Evolutionary conservation across 2,329 filamentous ascomycete genomes (phyloP).

Genomic region (Trichoderma guizhouense): DNA sequence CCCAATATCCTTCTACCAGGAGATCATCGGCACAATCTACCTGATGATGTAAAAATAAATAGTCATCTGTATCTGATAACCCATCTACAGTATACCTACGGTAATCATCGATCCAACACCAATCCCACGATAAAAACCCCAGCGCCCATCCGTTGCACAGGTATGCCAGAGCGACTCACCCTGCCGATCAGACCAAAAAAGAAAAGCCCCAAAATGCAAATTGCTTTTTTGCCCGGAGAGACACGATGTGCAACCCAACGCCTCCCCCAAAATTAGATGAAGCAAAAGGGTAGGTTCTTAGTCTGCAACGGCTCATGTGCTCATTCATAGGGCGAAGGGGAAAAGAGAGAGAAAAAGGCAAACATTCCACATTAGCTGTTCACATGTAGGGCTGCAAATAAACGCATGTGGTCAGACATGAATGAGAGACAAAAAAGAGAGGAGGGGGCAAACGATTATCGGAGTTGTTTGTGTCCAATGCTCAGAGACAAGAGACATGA

Average conservation of each 20-base stretch:
- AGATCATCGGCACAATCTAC: background rate
- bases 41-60: background rate
- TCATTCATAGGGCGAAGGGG: background rate
- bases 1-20: background rate
- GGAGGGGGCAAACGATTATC: background rate
- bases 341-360: background rate
- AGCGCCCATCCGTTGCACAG: background rate
- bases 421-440: background rate
- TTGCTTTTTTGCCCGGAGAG: background rate
- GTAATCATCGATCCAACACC: background rate
- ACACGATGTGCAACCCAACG: background rate
- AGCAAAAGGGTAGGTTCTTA: background rate
- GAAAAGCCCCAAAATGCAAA: background rate
- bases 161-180: background rate
- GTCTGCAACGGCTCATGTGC: background rate
- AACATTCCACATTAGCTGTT: background rate
- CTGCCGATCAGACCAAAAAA: background rate
- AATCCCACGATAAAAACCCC: background rate
- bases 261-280: background rate
- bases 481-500: background rate
- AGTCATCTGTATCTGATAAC: background rate
- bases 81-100: background rate
- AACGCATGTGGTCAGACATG: background rate
- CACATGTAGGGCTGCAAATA: slow-evolving; percentile 2
- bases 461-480: background rate